Conservation (phyloP, 2,329 filamentous ascomycete species). For the Blumeria hordei region DNA sequence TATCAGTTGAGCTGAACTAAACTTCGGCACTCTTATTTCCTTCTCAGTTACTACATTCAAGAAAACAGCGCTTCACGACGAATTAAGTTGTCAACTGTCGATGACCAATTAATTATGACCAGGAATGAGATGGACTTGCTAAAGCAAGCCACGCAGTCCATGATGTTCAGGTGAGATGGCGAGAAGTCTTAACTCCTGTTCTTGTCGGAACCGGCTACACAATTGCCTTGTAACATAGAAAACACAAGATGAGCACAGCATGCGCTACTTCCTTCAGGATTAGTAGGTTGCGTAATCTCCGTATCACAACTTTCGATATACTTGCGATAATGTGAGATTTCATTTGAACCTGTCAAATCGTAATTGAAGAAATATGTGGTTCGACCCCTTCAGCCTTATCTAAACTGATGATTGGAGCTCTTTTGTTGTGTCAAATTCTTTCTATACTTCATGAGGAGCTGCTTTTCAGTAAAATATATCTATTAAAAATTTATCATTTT, state of each 20-base stretch:
- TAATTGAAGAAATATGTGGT: too few relatives aligned
- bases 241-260: neutral
- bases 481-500: neutral
- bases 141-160: constrained; percentile 15
- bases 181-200: neutral
- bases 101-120: constrained; percentile 8
- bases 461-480: neutral
- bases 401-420: neutral
- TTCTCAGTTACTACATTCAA: too few relatives aligned
- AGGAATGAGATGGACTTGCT: constrained; percentile 14
- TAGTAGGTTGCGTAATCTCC: too few relatives aligned
- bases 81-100: too few relatives aligned
- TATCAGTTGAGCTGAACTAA: too few relatives aligned
- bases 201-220: neutral
- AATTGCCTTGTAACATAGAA: neutral
- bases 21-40: too few relatives aligned
- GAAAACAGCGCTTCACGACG: too few relatives aligned
- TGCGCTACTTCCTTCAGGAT: too few relatives aligned
- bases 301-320: too few relatives aligned
- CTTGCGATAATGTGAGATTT: too few relatives aligned
- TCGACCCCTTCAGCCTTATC: neutral
- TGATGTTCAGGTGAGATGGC: constrained; percentile 15
- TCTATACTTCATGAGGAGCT: neutral
- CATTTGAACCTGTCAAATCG: too few relatives aligned
- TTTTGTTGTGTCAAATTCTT: neutral